phyloP scores from a whole-genome alignment of 164 flowering plant species.

The Aristolochia californica region DNA sequence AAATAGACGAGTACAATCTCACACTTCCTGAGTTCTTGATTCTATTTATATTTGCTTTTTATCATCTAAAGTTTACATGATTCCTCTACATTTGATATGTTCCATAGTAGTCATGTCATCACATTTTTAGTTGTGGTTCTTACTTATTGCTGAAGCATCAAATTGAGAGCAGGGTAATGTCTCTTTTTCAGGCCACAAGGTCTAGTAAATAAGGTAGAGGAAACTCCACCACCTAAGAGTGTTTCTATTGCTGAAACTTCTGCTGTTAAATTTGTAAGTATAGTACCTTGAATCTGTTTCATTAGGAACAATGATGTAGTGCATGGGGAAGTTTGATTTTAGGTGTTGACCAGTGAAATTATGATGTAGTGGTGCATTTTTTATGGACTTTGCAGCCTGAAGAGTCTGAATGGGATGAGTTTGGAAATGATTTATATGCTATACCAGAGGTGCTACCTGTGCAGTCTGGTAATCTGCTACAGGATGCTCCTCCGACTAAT shows the following conservation, averaged over 20 bases:
- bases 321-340: neutral
- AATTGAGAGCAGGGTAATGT: too few relatives aligned
- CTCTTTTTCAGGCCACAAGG: slow-evolving; percentile 47
- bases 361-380: neutral
- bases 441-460: slow-evolving; percentile 57
- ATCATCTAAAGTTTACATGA: too few relatives aligned
- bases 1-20: slow-evolving; percentile 63
- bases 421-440: slow-evolving; percentile 86
- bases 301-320: neutral
- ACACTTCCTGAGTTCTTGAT: slow-evolving; percentile 9
- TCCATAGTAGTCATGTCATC: too few relatives aligned
- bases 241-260: slow-evolving; percentile 40
- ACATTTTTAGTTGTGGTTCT: too few relatives aligned
- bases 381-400: slow-evolving; percentile 36
- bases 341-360: neutral
- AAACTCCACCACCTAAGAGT: slow-evolving; percentile 35
- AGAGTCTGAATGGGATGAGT: slow-evolving; percentile 86
- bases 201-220: slow-evolving; percentile 34
- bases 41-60: too few relatives aligned
- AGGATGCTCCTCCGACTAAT: slow-evolving; percentile 51
- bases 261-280: slow-evolving; percentile 46
- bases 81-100: too few relatives aligned
- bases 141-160: too few relatives aligned
- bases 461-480: slow-evolving; percentile 33
- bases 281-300: neutral